These are phyloP conservation scores for Trapa bicornis DNA, from an alignment of 345 rosid species.

Conservation along the genomic window DNA sequence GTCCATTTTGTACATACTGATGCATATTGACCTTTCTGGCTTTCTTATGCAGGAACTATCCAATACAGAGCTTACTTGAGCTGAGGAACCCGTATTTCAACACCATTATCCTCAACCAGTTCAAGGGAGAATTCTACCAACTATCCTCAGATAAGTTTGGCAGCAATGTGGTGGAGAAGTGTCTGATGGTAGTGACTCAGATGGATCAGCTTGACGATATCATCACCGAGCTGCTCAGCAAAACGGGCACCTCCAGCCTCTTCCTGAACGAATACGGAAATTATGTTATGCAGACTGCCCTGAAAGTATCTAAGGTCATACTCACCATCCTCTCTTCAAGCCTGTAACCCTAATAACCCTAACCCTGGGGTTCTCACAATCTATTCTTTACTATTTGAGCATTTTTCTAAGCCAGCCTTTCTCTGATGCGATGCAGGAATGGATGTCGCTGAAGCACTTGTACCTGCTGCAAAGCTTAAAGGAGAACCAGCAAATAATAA, in stretches of 20 bases:
- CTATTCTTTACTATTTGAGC: not conserved
- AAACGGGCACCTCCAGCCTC: slow-evolving; percentile 10
- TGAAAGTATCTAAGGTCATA: slow-evolving; percentile 15
- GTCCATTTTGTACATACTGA: not conserved
- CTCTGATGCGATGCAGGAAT: not conserved
- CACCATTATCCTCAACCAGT: slow-evolving; percentile 9
- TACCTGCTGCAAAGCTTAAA: not conserved
- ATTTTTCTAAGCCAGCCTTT: not conserved
- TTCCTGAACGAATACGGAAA: slow-evolving; percentile 26
- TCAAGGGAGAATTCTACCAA: slow-evolving; percentile 14
- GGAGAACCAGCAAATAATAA: not conserved
- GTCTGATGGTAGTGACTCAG: slow-evolving; percentile 8
- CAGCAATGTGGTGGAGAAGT: slow-evolving; percentile 47
- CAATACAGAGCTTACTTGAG: slow-evolving; percentile 27
- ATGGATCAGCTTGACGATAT: slow-evolving; percentile 12
- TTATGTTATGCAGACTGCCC: slow-evolving; percentile 27
- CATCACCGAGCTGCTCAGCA: slow-evolving; percentile 18
- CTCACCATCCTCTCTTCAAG: too few species aligned
- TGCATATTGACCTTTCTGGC: not conserved
- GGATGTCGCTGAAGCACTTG: not conserved
- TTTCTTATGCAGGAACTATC: slow-evolving; percentile 29
- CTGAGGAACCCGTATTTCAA: slow-evolving; percentile 8
- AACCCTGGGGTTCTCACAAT: not conserved
- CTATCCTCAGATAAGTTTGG: slow-evolving; percentile 28
- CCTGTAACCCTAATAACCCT: not conserved